phyloP scores from a whole-genome alignment of 2,329 filamentous ascomycete species.

The Trichoderma sp. region DNA sequence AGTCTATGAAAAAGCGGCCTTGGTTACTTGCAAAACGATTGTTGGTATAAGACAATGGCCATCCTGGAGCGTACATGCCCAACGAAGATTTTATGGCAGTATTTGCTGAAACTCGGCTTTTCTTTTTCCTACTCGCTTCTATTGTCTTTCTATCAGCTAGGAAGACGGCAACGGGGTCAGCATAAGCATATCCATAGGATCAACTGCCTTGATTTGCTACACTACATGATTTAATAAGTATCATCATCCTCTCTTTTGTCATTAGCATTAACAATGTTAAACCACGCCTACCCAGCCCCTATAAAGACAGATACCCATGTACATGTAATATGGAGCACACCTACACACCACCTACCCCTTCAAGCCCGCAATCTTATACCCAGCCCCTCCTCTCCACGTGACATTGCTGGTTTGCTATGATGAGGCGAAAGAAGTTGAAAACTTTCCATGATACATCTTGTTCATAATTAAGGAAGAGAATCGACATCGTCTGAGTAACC shows the following conservation, averaged over 20 bases:
- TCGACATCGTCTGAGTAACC: conserved; percentile 37
- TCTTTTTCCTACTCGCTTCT: background rate
- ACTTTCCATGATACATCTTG: conserved; percentile 31
- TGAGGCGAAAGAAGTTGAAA: conserved; percentile 35
- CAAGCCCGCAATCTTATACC: background rate
- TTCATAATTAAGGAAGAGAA: conserved; percentile 30
- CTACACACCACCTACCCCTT: background rate
- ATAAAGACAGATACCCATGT: background rate
- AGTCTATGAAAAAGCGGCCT: background rate
- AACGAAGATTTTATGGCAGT: background rate
- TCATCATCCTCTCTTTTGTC: background rate
- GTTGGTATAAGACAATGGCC: background rate
- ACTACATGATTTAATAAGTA: background rate
- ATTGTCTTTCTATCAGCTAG: background rate
- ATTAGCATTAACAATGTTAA: background rate
- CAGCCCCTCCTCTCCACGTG: background rate
- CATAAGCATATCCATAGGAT: background rate
- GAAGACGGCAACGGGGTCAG: background rate
- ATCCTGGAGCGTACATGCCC: background rate
- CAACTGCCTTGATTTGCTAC: background rate
- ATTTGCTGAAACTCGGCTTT: background rate
- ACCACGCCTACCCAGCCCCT: background rate
- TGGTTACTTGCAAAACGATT: background rate
- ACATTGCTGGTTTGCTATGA: conserved; percentile 25
- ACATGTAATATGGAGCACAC: background rate